phyloP scores from a whole-genome alignment of 2,329 filamentous ascomycete species.

The Septoria linicola region DNA sequence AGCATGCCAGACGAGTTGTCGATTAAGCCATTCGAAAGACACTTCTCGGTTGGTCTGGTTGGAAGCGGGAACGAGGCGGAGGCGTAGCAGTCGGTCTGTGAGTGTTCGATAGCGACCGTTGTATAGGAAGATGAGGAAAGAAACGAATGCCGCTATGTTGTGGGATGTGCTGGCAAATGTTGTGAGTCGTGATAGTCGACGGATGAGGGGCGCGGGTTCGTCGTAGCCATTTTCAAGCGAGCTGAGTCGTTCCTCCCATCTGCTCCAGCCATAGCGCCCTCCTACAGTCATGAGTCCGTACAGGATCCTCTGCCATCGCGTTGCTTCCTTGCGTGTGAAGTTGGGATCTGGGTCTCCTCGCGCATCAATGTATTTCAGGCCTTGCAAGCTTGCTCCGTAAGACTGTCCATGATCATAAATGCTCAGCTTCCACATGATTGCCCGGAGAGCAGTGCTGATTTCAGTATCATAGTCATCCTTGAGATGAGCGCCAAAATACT shows the following conservation, averaged over 20 bases:
- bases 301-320: conserved; percentile 75
- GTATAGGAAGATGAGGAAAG: conserved; percentile 86
- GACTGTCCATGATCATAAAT: conserved; percentile 96
- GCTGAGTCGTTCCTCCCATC: conserved; percentile 85
- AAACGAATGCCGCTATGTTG: conserved; percentile 75
- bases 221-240: conserved; percentile 74
- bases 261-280: conserved; percentile 85
- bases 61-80: conserved; percentile 81
- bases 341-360: conserved; percentile 42
- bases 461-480: conserved; percentile 86
- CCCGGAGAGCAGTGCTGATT: conserved; percentile 73
- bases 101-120: conserved; percentile 90
- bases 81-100: conserved; percentile 76
- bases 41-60: conserved; percentile 87
- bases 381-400: conserved; percentile 90
- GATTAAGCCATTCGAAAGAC: conserved; percentile 95
- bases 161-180: conserved; percentile 69
- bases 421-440: conserved; percentile 86
- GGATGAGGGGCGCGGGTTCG: conserved; percentile 51
- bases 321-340: conserved; percentile 61
- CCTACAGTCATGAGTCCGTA: conserved; percentile 86
- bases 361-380: conserved; percentile 85
- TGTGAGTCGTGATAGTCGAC: conserved; percentile 66
- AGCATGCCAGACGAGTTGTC: conserved; percentile 98
- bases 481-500: conserved; percentile 76